Percentiles rank a stretch among this genome's conserved stretches.
phyloP scores from a whole-genome alignment of 192 early-diverging fungal species.

The Backusella luteola region DNA sequence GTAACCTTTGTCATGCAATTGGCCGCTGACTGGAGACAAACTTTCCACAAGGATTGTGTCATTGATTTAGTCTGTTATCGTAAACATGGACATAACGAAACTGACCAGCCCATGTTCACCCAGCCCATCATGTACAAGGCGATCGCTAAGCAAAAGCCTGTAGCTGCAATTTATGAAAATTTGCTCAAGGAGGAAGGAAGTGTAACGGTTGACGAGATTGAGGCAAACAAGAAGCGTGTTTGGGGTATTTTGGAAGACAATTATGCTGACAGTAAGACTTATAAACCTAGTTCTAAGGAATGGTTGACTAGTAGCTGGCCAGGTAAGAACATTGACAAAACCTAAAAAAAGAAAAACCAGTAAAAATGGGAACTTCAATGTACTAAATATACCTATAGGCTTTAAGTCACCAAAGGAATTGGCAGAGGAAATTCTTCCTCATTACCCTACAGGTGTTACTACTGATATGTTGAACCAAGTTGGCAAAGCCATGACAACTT shows the following conservation, averaged over 20 bases:
- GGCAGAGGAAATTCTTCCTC: slow-evolving; percentile 67
- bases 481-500: slow-evolving; percentile 75
- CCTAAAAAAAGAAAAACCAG: not conserved
- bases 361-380: not conserved
- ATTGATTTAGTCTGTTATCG: slow-evolving; percentile 97
- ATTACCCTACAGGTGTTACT: slow-evolving; percentile 70
- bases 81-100: slow-evolving; percentile 97
- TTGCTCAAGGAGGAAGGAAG: slow-evolving; percentile 82
- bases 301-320: slow-evolving; percentile 95
- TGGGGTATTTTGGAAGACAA: slow-evolving; percentile 92
- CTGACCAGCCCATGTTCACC: slow-evolving; percentile 97
- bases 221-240: slow-evolving; percentile 86
- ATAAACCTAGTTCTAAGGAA: slow-evolving; percentile 85
- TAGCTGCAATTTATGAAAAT: slow-evolving; percentile 79
- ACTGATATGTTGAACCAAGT: slow-evolving; percentile 75
- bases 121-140: slow-evolving; percentile 96
- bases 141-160: slow-evolving; percentile 82
- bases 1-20: slow-evolving; percentile 92
- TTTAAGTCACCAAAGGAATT: slow-evolving; percentile 75
- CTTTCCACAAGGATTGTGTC: slow-evolving; percentile 93
- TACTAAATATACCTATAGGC: slow-evolving; percentile 16
- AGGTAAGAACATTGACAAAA: slow-evolving; percentile 26
- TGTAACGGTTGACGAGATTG: slow-evolving; percentile 81
- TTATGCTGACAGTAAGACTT: slow-evolving; percentile 83
- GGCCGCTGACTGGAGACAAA: slow-evolving; percentile 93